Evolutionary conservation across 2,329 filamentous ascomycete species (phyloP).

Genomic region (Ambrosiella xylebori): DNA sequence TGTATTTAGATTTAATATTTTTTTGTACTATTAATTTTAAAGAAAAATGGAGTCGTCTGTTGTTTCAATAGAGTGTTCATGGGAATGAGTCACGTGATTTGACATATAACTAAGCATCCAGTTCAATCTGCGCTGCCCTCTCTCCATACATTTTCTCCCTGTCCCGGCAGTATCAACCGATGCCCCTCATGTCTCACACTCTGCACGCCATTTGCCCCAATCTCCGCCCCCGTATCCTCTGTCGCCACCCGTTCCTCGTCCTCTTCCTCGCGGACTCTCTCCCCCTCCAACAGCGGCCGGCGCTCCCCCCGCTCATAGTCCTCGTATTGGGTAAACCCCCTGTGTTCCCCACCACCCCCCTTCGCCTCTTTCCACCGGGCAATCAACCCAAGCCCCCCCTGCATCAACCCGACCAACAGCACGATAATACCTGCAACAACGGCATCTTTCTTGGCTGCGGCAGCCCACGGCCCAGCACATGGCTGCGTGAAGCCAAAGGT

Average conservation of each 20-base stretch:
- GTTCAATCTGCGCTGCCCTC: neutral
- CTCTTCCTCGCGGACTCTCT: neutral
- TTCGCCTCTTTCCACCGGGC: neutral
- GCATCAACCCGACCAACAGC: neutral
- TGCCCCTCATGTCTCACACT: neutral
- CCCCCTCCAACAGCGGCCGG: neutral
- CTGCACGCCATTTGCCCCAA: neutral
- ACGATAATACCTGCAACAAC: neutral
- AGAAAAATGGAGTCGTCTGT: no score
- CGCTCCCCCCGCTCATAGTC: neutral
- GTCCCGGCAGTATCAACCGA: neutral
- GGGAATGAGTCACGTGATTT: no score
- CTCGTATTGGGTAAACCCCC: neutral
- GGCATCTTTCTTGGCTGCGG: neutral
- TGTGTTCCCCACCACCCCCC: neutral
- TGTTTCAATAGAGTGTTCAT: no score
- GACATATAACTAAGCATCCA: neutral
- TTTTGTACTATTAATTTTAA: no score
- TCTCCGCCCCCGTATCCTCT: neutral
- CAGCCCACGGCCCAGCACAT: neutral
- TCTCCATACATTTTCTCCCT: neutral
- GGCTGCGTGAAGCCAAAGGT: neutral
- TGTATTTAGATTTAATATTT: neutral
- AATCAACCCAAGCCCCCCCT: neutral
- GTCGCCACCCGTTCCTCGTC: neutral